Evolutionary conservation across 2,329 filamentous ascomycete genomes (phyloP).

Genomic region (Davidsoniella virescens): DNA sequence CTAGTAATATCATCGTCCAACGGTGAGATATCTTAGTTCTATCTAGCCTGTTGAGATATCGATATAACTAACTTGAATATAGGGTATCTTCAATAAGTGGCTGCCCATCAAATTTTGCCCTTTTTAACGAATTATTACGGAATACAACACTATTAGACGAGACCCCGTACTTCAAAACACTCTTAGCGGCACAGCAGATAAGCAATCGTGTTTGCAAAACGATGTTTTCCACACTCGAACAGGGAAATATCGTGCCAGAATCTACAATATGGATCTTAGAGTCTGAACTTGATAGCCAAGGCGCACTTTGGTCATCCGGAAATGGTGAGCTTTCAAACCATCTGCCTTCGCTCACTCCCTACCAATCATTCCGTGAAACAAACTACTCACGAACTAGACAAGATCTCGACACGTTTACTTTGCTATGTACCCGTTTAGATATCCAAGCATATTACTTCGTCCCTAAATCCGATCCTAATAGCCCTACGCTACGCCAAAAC

Average conservation of each 20-base stretch:
- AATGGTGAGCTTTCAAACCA: background rate
- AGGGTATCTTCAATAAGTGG: constrained; percentile 29
- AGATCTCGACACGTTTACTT: constrained; percentile 22
- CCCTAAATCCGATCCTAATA: constrained; percentile 24
- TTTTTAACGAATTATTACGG: constrained; percentile 29
- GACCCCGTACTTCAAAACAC: constrained; percentile 7
- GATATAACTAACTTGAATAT: constrained; percentile 13
- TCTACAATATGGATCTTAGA: constrained; percentile 32
- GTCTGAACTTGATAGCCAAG: constrained; percentile 34
- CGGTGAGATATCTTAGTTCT: constrained; percentile 20
- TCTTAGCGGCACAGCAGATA: constrained; percentile 15
- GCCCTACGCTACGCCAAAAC: constrained; percentile 27
- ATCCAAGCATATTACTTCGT: constrained; percentile 37
- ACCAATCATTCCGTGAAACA: background rate
- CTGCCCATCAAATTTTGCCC: constrained; percentile 27
- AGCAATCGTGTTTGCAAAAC: constrained; percentile 32
- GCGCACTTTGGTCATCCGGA: constrained; percentile 13
- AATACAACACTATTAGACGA: constrained; percentile 16
- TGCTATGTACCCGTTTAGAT: constrained; percentile 34
- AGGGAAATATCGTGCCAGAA: constrained; percentile 29
- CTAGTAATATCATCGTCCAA: constrained; percentile 35
- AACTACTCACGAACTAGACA: background rate
- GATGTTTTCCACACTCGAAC: constrained; percentile 31
- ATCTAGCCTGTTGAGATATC: background rate
- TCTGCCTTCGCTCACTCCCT: background rate